These are phyloP conservation scores for Aspergillus thermomutatus DNA, from an alignment of 2,329 filamentous ascomycete genomes.

Conservation along the genomic window DNA sequence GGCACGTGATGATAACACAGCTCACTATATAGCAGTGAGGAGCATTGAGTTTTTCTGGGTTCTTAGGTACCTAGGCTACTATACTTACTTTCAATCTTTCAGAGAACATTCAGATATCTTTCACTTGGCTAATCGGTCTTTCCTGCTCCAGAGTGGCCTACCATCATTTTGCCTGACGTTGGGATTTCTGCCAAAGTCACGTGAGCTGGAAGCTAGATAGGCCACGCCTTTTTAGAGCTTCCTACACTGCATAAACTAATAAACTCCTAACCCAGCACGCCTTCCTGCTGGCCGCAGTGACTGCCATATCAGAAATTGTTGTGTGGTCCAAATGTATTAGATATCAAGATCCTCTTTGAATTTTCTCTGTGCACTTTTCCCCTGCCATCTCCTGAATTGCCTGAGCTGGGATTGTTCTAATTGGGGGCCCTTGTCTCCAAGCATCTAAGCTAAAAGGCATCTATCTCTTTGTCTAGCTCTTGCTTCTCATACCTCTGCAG, in stretches of 20 bases:
- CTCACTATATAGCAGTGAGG: background rate
- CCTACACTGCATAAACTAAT: conserved; percentile 20
- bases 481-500: background rate
- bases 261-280: conserved; percentile 14
- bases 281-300: conserved; percentile 7
- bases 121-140: background rate
- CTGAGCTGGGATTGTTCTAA: background rate
- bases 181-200: conserved; percentile 10
- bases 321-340: background rate
- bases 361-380: conserved; percentile 8
- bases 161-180: too few species aligned
- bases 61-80: too few species aligned
- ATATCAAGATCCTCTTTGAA: conserved; percentile 6
- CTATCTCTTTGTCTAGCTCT: background rate
- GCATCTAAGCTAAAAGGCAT: background rate
- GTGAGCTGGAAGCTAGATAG: conserved; percentile 17
- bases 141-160: background rate
- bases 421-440: background rate
- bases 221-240: conserved; percentile 20
- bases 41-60: too few species aligned
- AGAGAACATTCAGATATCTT: background rate
- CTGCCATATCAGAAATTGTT: conserved; percentile 1
- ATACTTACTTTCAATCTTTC: too few species aligned
- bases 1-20: background rate
- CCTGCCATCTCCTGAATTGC: background rate